Percentiles rank a stretch among this genome's conserved stretches.
phyloP scores from a whole-genome alignment of 345 rosid genomes.

The Euclidium syriacum region DNA sequence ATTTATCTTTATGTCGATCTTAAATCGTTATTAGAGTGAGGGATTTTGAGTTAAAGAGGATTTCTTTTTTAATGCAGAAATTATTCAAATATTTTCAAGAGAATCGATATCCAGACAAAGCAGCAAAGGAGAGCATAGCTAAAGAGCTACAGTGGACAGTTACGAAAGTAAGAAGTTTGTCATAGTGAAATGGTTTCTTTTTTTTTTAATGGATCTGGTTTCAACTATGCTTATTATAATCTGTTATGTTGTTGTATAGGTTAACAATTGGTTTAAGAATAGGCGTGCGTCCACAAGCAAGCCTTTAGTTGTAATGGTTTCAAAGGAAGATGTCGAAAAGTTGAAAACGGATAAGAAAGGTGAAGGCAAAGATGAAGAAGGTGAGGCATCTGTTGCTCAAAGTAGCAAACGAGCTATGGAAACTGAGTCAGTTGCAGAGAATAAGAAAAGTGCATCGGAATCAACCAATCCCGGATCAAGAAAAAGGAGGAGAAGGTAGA shows the following conservation, averaged over 20 bases:
- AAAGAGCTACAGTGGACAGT: constrained; percentile 55
- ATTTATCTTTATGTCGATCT: neutral
- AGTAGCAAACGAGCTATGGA: constrained; percentile 18
- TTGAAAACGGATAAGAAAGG: neutral
- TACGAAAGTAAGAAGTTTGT: constrained; percentile 47
- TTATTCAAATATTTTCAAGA: constrained; percentile 49
- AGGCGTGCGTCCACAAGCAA: constrained; percentile 42
- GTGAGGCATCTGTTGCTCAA: constrained; percentile 17
- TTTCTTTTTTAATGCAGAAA: constrained; percentile 40
- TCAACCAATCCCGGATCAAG: constrained; percentile 14
- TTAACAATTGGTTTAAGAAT: constrained; percentile 77
- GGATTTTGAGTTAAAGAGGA: neutral
- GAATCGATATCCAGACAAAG: constrained; percentile 67
- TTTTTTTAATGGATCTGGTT: neutral
- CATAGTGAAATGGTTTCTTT: neutral
- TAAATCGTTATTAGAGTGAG: neutral
- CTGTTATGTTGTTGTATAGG: constrained; percentile 38
- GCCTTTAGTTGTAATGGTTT: constrained; percentile 5
- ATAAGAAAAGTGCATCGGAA: neutral
- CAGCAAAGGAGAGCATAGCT: constrained; percentile 53
- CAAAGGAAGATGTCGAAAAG: constrained; percentile 22
- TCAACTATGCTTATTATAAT: neutral
- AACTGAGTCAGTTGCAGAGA: constrained; percentile 7
- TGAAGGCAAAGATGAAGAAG: no score
- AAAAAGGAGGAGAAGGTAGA: constrained; percentile 27